Evolutionary conservation across 1,284 basidiomycete genomes (phyloP), one percentile per base, ranked within the genome.

Genomic region (Wolfiporia cocos): DNA sequence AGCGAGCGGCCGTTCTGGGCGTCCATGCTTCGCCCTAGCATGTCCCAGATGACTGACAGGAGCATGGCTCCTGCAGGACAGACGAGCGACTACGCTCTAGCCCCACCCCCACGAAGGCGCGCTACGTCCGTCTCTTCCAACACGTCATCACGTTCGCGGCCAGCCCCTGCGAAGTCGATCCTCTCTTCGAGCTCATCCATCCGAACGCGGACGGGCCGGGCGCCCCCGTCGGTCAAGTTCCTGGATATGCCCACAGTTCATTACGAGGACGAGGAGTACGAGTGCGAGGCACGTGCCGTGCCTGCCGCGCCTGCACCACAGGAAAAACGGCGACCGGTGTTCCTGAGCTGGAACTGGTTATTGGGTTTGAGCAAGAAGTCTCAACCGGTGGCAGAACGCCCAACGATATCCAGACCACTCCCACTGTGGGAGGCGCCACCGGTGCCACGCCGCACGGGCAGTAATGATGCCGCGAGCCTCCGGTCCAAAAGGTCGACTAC

Each of bases 141-240:
- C 11, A 49, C 56, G 23, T 59, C 57, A 29, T 59, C 56, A n/a
- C 53, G 54, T 11, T 55, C 55, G 24, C 49, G 54, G 39, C 59
- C 58, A 23, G 52, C 56, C 1, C 60, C 60, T 3, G 58, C 59
- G n/a, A 59, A 57, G 46, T 61, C 59, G 14, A 62, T 61, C 35
- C 52, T 62, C 6, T 59, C 60, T 24, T 60, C 57, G 20, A 51
- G 54, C 38, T 53, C 57, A 11, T 60, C 64, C 20, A 61, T 58
- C 21, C 49, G 57, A 34, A 58, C 66, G 24, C 58, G 51, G 41
- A 64, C 53, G 47, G 61, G 49, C 29, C 63, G 62, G 7, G 60
- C 63, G 5, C 52, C 67, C 7, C 55, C 66, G 1, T 71, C 69
- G 15, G 70, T 70, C 18, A 70, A 71, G 51, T 70, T 70, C 48